These are phyloP conservation scores for Populus simonii DNA, from an alignment of 345 rosid genomes.

Conservation along the genomic window DNA sequence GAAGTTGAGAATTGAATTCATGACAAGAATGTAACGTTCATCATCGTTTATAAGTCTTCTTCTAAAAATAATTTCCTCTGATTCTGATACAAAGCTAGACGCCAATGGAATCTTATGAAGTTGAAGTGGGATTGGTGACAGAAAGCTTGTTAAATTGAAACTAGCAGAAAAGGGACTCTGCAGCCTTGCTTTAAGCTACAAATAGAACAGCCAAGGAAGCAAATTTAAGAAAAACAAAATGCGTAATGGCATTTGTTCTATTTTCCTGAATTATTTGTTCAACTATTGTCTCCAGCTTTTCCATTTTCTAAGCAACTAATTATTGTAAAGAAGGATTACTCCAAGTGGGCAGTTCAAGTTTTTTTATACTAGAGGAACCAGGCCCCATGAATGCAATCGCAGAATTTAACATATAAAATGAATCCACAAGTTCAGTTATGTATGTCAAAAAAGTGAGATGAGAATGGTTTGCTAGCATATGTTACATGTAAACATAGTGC, in stretches of 20 bases:
- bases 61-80: no score
- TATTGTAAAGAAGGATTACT: not conserved
- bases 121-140: not conserved
- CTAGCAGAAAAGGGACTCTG: not conserved
- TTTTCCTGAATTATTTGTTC: no score
- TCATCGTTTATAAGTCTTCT: no score
- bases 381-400: not conserved
- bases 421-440: constrained; percentile 6
- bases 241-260: not conserved
- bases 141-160: not conserved
- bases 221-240: not conserved
- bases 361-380: not conserved
- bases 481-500: constrained; percentile 7
- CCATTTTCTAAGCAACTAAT: not conserved
- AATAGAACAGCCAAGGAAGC: not conserved
- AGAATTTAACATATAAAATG: constrained; percentile 6
- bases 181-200: not conserved
- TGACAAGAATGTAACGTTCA: no score
- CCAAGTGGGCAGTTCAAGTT: not conserved
- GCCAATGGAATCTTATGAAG: not conserved
- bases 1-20: no score
- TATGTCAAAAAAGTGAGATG: not conserved
- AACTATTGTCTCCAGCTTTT: not conserved
- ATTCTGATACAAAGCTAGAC: no score
- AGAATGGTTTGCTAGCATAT: not conserved